Conservation (phyloP, 345 rosid species). For the Hypericum androsaemum region DNA sequence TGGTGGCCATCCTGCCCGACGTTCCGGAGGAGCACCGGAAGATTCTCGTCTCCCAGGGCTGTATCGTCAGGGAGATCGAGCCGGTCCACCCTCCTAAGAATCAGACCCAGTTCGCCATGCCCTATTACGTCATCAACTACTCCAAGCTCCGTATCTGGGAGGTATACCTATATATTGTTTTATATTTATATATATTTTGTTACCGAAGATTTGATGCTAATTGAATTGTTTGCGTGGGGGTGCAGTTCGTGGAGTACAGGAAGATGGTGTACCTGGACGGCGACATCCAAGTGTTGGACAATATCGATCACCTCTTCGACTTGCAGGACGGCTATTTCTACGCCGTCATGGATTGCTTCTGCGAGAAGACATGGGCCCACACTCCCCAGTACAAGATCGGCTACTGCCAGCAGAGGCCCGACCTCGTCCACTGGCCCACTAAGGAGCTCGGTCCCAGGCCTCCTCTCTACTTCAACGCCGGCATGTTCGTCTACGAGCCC, state of each 20-base stretch:
- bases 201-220: too few species aligned
- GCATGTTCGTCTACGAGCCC: too few species aligned
- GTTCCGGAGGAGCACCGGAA: constrained; percentile 64
- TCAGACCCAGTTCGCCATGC: constrained; percentile 62
- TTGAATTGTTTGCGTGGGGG: too few species aligned
- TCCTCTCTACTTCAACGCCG: too few species aligned
- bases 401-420: too few species aligned
- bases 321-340: constrained; percentile 6
- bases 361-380: constrained; percentile 10
- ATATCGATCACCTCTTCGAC: constrained; percentile 6
- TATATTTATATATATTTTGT: too few species aligned
- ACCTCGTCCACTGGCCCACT: too few species aligned
- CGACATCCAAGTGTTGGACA: constrained; percentile 1
- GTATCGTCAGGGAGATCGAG: constrained; percentile 52
- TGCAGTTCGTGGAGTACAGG: constrained; percentile 10
- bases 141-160: constrained; percentile 83
- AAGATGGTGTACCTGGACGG: constrained; percentile 9
- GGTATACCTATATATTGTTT: too few species aligned
- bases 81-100: constrained; percentile 65
- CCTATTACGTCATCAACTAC: too few species aligned
- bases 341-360: constrained; percentile 8
- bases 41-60: too few species aligned
- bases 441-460: too few species aligned
- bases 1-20: constrained; percentile 68
- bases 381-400: too few species aligned